A percentile compares a stretch with the other conserved stretches of the same genome.
Evolutionary conservation across 2,329 filamentous ascomycete species (phyloP).

Genomic region (Hymenoscyphus albidus): DNA sequence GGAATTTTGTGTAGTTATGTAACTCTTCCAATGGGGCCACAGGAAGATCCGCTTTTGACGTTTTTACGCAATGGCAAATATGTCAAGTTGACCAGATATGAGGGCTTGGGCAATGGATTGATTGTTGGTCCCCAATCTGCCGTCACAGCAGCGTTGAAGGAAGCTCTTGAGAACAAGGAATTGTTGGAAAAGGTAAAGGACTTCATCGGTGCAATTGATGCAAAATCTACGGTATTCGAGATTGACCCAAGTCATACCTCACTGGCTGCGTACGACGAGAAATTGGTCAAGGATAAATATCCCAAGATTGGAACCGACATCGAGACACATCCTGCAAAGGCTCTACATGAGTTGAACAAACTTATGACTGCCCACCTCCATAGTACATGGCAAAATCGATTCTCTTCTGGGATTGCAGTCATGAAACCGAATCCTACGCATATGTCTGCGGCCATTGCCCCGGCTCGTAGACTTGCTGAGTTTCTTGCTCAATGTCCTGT

Average conservation of each 20-base stretch:
- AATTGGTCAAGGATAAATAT: constrained; percentile 63
- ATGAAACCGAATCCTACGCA: constrained; percentile 75
- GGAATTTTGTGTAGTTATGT: constrained; percentile 76
- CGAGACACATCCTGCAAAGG: constrained; percentile 51
- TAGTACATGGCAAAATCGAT: constrained; percentile 75
- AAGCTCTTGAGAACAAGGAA: constrained; percentile 53
- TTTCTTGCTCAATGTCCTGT: constrained; percentile 72
- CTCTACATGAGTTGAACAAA: constrained; percentile 62
- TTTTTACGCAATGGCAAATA: constrained; percentile 75
- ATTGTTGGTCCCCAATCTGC: constrained; percentile 66
- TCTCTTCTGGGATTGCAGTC: constrained; percentile 72
- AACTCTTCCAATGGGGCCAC: constrained; percentile 78
- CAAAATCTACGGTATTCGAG: constrained; percentile 46
- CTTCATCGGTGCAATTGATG: constrained; percentile 55
- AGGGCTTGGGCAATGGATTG: constrained; percentile 65
- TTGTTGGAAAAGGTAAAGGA: constrained; percentile 52
- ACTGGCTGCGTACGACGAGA: constrained; percentile 73
- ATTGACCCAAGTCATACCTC: constrained; percentile 62
- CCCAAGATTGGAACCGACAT: constrained; percentile 61
- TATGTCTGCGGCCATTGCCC: constrained; percentile 67
- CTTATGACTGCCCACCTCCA: constrained; percentile 86
- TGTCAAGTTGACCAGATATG: constrained; percentile 68
- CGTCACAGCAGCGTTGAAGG: constrained; percentile 60
- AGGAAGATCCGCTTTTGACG: constrained; percentile 66
- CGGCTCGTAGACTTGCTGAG: constrained; percentile 67